phyloP scores from a whole-genome alignment of 495 filamentous ascomycete species.

The Staphylotrichum longicolle region DNA sequence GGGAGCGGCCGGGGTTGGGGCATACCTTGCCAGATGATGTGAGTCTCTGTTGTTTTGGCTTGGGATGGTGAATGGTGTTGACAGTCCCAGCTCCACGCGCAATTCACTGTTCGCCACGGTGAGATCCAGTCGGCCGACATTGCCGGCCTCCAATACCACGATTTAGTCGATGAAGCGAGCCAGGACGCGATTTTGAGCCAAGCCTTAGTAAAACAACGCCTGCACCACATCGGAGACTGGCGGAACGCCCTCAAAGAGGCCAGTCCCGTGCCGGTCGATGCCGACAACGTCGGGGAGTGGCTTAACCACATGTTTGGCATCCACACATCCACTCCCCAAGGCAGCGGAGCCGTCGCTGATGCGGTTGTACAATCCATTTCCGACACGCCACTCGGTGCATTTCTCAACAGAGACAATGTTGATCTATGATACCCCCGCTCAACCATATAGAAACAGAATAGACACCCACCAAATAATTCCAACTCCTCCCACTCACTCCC shows the following conservation, averaged over 20 bases:
- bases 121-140: conserved; percentile 35
- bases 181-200: conserved; percentile 23
- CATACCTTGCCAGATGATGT: conserved; percentile 31
- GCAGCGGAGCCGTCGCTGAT: neutral
- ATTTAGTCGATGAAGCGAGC: conserved; percentile 12
- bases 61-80: neutral
- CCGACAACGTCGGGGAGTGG: conserved; percentile 32
- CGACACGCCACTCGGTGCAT: conserved; percentile 3
- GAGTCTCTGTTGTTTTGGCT: neutral
- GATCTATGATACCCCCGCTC: conserved; percentile 16
- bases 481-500: conserved; percentile 30
- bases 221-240: conserved; percentile 48
- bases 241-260: conserved; percentile 9
- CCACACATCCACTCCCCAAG: neutral
- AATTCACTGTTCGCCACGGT: conserved; percentile 44
- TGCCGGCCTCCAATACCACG: conserved; percentile 20
- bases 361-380: neutral
- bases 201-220: conserved; percentile 28
- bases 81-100: conserved; percentile 23
- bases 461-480: neutral
- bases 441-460: conserved; percentile 3
- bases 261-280: conserved; percentile 13
- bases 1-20: conserved; percentile 50
- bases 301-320: conserved; percentile 42
- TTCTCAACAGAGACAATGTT: conserved; percentile 1